These are phyloP conservation scores for Scenedesmus sp. DNA, from an alignment of 163 green algal species.

Conservation along the genomic window DNA sequence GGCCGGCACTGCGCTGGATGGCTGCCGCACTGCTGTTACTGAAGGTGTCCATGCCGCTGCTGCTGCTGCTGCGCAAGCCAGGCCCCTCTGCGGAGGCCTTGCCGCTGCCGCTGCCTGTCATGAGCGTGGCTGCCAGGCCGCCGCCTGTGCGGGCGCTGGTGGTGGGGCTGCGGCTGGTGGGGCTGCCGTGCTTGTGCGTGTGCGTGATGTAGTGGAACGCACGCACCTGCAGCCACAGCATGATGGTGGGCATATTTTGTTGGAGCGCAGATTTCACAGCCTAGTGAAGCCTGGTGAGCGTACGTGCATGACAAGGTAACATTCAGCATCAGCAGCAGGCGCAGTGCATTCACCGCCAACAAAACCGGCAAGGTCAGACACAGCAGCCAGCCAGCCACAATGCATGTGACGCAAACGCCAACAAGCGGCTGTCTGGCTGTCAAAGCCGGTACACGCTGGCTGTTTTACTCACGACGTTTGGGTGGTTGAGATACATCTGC, in stretches of 20 bases:
- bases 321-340: background rate
- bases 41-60: background rate
- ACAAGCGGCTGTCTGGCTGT: too few relatives aligned
- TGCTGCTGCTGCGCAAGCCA: background rate
- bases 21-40: background rate
- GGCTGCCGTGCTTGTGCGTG: background rate
- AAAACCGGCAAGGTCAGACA: too few relatives aligned
- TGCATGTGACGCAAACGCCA: too few relatives aligned
- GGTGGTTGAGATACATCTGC: constrained; percentile 31
- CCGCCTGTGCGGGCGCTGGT: background rate
- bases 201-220: constrained; percentile 16
- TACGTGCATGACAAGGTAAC: too few relatives aligned
- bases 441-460: background rate
- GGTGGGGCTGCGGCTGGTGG: background rate
- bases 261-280: too few relatives aligned
- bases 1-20: background rate
- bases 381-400: too few relatives aligned
- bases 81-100: background rate
- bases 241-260: too few relatives aligned
- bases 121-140: background rate
- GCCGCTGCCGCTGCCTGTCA: background rate
- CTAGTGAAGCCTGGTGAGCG: too few relatives aligned
- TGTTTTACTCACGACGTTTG: constrained; percentile 22
- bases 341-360: too few relatives aligned
- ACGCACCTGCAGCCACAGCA: background rate